Conservation (phyloP, 1,284 basidiomycete genomes). For the Boletus semigastroideus region DNA sequence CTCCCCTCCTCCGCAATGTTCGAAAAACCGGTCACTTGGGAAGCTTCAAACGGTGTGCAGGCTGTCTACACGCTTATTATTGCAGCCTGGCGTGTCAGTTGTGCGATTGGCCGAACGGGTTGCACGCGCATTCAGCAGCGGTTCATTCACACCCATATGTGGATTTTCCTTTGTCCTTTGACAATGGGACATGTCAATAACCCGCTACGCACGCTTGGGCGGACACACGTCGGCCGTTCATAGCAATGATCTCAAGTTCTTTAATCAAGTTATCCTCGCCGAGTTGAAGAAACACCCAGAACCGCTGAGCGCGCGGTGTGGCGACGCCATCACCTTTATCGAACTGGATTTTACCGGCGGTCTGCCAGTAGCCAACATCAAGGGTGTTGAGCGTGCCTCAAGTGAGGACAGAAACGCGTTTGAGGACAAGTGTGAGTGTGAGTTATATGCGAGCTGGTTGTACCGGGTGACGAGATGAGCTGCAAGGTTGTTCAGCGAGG, state of each 20-base stretch:
- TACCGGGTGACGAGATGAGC: too few species aligned
- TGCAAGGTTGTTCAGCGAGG: too few species aligned
- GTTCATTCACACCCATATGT: slow-evolving; percentile 19
- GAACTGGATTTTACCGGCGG: slow-evolving; percentile 27
- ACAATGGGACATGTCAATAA: not conserved
- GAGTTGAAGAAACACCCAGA: slow-evolving; percentile 27
- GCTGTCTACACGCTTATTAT: not conserved
- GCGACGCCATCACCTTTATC: slow-evolving; percentile 16
- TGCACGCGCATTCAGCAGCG: slow-evolving; percentile 24
- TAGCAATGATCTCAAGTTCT: slow-evolving; percentile 6
- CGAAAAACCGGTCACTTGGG: slow-evolving; percentile 12
- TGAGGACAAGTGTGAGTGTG: slow-evolving; percentile 22
- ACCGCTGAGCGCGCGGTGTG: slow-evolving; percentile 10
- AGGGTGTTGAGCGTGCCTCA: too few species aligned
- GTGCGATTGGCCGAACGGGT: slow-evolving; percentile 30
- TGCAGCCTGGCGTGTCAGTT: slow-evolving; percentile 20
- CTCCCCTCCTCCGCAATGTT: slow-evolving; percentile 15
- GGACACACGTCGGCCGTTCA: slow-evolving; percentile 25
- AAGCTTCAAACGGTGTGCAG: not conserved
- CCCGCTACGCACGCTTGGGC: slow-evolving; percentile 5
- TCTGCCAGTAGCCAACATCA: too few species aligned
- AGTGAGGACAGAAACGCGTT: too few species aligned
- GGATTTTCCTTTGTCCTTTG: too few species aligned
- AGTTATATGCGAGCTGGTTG: slow-evolving; percentile 22
- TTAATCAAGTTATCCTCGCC: slow-evolving; percentile 24